Evolutionary conservation across 2,329 filamentous ascomycete genomes (phyloP), one percentile per base, ranked within the genome.

Genomic region (Trichothecium sympodiale): DNA sequence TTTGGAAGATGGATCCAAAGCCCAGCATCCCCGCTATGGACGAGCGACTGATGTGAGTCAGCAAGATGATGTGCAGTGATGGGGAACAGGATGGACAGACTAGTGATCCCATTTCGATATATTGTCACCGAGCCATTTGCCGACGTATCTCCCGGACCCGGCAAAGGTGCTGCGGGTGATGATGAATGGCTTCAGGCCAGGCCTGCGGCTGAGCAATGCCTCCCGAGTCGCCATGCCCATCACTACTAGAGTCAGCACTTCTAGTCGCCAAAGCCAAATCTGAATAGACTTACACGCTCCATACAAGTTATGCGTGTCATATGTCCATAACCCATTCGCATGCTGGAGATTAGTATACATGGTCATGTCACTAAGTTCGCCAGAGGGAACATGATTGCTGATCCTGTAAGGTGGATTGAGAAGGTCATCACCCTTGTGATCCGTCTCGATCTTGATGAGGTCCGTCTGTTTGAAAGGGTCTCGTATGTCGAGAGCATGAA

Each of bases 161-260:
- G 80, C 77, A 48, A 83, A 88, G 0, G 82, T 88, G 15, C 76
- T 81, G 17, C 83, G 75, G 0, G 82, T 85, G 44, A 89, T 83
- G 33, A 88, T 64, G 39, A 86, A 51, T 2, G 82, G 80, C 0
- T 80, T 69, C 4, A 74, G 56, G 1, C 52, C 53, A 0, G 81
- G 78, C 2, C 78, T 69, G 8, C 80, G 72, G 13, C 59, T 53
- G 5, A 73, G 52, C 78, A 86, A 80, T 2, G 80, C 74, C 8
- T 65, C 54, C 35, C 71, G 66, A 1, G 77, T 80, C 2, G 71
- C 65, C n/a, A 64, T 58, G 3, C 74, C 77, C 80, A 85, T 85
- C 74, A 83, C 75, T 55, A 59, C 0, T 70, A 62, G 43, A 52
- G 15, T 60, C 54, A 48, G 20, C 14, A 28, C 17, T n/a, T 15